phyloP scores from a whole-genome alignment of 2,329 filamentous ascomycete genomes.

The Corinectria fuckeliana region DNA sequence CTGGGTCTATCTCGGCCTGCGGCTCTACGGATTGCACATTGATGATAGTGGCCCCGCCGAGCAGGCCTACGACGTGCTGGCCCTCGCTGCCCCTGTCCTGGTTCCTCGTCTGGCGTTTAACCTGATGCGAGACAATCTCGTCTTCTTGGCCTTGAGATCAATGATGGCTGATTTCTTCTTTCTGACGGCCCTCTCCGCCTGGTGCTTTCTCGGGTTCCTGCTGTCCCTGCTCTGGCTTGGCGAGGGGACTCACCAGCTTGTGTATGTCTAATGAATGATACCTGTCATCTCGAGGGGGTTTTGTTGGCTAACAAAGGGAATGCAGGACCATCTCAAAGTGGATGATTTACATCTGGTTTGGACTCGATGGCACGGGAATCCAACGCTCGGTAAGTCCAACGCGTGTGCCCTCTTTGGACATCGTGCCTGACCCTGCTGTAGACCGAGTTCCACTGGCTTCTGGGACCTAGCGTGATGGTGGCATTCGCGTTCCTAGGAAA shows the following conservation, averaged over 20 bases:
- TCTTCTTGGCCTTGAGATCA: conserved; percentile 79
- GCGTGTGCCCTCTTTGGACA: background rate
- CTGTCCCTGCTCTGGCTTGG: conserved; percentile 81
- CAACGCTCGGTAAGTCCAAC: conserved; percentile 55
- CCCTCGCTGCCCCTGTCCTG: conserved; percentile 78
- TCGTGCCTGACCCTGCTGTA: conserved; percentile 39
- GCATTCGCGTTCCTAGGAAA: conserved; percentile 86
- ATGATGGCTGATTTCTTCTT: conserved; percentile 90
- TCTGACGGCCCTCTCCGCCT: conserved; percentile 75
- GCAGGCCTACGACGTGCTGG: conserved; percentile 79
- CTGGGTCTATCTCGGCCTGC: conserved; percentile 69
- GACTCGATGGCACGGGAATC: conserved; percentile 75
- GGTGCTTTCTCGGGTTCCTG: conserved; percentile 85
- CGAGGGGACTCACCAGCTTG: conserved; percentile 64
- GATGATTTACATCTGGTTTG: conserved; percentile 96
- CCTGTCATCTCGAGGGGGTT: background rate
- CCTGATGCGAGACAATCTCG: conserved; percentile 80
- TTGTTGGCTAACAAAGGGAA: conserved; percentile 10
- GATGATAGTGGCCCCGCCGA: conserved; percentile 58
- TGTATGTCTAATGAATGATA: conserved; percentile 53
- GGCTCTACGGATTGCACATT: conserved; percentile 67
- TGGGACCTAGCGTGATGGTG: conserved; percentile 82
- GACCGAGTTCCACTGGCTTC: conserved; percentile 77
- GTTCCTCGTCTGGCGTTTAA: conserved; percentile 84
- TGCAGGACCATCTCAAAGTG: conserved; percentile 77